A percentile compares a stretch with the other conserved stretches of the same genome.
Conservation (phyloP, 352 stramenopile genomes). For the Globisporangium abappressorium region DNA sequence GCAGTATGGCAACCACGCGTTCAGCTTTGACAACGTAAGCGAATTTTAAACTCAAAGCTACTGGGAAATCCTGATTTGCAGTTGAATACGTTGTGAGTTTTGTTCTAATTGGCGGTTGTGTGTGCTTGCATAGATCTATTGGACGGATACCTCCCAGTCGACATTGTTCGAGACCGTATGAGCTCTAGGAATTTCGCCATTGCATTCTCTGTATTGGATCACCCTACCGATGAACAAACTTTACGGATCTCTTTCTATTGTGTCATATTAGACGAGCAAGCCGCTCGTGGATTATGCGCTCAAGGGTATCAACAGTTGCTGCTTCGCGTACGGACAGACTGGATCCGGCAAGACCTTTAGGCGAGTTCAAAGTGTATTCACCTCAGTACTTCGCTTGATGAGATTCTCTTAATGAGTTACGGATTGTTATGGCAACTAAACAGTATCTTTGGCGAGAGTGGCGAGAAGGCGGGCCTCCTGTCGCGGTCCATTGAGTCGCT, state of each 20-base stretch:
- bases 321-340: constrained; percentile 91
- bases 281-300: constrained; percentile 88
- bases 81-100: not conserved
- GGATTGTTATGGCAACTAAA: no score
- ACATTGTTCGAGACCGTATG: constrained; percentile 68
- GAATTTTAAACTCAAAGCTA: not conserved
- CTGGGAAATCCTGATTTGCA: not conserved
- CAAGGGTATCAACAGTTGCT: constrained; percentile 92
- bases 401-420: no score
- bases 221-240: not conserved
- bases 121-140: constrained; percentile 52
- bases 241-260: not conserved
- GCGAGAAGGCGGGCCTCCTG: constrained; percentile 84
- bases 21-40: constrained; percentile 78
- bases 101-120: not conserved
- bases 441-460: constrained; percentile 88
- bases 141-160: constrained; percentile 73
- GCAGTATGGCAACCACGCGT: constrained; percentile 85
- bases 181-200: not conserved
- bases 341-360: constrained; percentile 84
- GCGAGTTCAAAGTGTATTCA: constrained; percentile 24
- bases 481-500: constrained; percentile 89
- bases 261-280: constrained; percentile 58
- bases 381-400: no score
- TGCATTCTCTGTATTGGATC: not conserved